These are phyloP conservation scores for Vicia villosa DNA, from an alignment of 306 rosid species.

Conservation along the genomic window DNA sequence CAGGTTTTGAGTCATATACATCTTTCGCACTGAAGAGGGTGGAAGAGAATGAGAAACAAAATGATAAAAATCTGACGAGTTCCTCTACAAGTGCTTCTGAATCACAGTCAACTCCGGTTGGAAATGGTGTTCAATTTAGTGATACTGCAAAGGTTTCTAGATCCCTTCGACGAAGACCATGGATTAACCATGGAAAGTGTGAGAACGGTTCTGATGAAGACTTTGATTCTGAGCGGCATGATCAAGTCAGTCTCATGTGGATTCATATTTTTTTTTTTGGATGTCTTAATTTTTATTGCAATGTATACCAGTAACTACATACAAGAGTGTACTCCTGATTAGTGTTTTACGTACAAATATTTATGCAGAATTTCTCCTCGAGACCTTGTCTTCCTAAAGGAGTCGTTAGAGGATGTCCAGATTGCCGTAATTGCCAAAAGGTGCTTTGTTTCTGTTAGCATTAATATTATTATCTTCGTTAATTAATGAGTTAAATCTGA, in stretches of 20 bases:
- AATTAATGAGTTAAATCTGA: constrained; percentile 25
- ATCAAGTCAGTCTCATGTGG: constrained; percentile 59
- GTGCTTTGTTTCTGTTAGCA: constrained; percentile 34
- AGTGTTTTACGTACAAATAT: constrained; percentile 39
- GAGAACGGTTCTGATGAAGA: constrained; percentile 64
- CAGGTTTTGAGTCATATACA: constrained; percentile 90
- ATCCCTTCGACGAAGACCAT: constrained; percentile 69
- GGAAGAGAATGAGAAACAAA: constrained; percentile 55
- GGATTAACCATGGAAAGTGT: constrained; percentile 61
- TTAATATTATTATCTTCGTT: constrained; percentile 13
- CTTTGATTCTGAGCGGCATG: constrained; percentile 62
- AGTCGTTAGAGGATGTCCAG: constrained; percentile 90
- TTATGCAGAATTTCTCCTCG: constrained; percentile 68
- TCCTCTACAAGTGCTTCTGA: constrained; percentile 57
- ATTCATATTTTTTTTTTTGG: constrained; percentile 32
- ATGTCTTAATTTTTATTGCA: constrained; percentile 33
- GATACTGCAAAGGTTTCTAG: constrained; percentile 64
- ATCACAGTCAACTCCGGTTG: constrained; percentile 57
- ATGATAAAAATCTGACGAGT: constrained; percentile 44
- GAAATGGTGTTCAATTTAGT: constrained; percentile 42
- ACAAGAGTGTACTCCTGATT: constrained; percentile 31
- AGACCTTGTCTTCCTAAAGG: constrained; percentile 70
- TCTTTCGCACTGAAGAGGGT: constrained; percentile 63
- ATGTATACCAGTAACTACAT: constrained; percentile 20
- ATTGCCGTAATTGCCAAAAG: constrained; percentile 88